Conservation (phyloP, 164 flowering plant species). For the Malania oleifera region DNA sequence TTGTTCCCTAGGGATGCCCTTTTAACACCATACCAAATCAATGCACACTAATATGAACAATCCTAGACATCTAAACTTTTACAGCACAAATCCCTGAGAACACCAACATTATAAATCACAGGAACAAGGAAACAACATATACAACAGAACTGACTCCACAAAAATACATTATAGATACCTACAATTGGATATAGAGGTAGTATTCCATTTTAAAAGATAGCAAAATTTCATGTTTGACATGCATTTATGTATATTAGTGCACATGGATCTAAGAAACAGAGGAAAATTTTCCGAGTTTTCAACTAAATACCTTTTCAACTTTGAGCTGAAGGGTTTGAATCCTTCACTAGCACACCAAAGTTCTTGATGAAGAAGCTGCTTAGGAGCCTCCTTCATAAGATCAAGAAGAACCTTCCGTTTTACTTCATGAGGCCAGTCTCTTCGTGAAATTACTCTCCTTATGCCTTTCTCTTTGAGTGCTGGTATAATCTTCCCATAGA, state of each 20-base stretch:
- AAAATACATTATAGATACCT: no score
- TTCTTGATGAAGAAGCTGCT: conserved; percentile 88
- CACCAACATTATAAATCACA: not conserved
- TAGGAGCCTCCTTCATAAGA: conserved; percentile 91
- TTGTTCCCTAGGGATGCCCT: no score
- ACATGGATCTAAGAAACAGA: not conserved
- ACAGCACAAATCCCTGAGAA: not conserved
- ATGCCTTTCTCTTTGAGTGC: conserved; percentile 99
- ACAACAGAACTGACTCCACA: no score
- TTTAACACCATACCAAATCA: no score
- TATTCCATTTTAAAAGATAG: not conserved
- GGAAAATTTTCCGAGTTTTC: not conserved
- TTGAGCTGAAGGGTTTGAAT: conserved; percentile 87
- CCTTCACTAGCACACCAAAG: conserved; percentile 99
- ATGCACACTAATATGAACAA: no score
- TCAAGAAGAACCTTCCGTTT: conserved; percentile 88
- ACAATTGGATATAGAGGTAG: not conserved
- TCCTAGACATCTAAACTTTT: no score
- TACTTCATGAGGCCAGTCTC: conserved; percentile 99
- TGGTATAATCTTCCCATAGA: conserved; percentile 97
- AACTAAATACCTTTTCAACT: conserved; percentile 62
- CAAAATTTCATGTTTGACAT: no score
- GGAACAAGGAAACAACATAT: not conserved
- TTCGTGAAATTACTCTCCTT: conserved; percentile 88
- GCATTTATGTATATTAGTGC: no score